phyloP scores from a whole-genome alignment of 2,329 filamentous ascomycete species.

The Lasiodiplodia sp. region DNA sequence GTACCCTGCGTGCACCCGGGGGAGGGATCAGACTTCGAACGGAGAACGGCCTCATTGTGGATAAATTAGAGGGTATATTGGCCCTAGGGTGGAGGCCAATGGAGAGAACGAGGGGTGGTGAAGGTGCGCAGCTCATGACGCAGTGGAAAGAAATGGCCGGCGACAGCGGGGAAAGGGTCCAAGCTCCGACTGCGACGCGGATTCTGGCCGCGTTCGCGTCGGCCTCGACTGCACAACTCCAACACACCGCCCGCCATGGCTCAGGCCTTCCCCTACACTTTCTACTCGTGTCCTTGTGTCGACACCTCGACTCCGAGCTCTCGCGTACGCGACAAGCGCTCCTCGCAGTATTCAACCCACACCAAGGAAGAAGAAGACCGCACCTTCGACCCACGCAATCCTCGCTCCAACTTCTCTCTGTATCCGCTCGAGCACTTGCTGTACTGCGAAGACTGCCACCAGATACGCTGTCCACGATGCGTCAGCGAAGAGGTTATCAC shows the following conservation, averaged over 20 bases:
- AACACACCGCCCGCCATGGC: constrained; percentile 51
- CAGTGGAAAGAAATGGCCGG: constrained; percentile 18
- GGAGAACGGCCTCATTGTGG: constrained; percentile 42
- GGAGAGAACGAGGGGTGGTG: constrained; percentile 4
- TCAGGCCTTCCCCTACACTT: constrained; percentile 67
- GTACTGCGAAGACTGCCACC: constrained; percentile 97
- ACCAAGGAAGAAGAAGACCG: constrained; percentile 70
- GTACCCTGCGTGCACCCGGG: constrained; percentile 35
- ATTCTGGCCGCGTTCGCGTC: constrained; percentile 18
- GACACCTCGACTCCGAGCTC: constrained; percentile 44
- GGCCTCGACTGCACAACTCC: neutral
- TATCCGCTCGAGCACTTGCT: constrained; percentile 93
- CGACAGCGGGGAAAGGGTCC: constrained; percentile 14
- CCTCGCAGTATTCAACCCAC: constrained; percentile 43
- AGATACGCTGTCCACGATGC: constrained; percentile 92
- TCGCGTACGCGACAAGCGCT: constrained; percentile 43
- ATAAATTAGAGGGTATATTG: constrained; percentile 3
- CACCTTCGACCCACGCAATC: constrained; percentile 84
- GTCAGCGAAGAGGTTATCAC: constrained; percentile 92
- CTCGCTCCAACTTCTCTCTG: constrained; percentile 87
- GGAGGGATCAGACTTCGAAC: constrained; percentile 47
- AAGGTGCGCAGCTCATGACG: constrained; percentile 25
- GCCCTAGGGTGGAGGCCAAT: constrained; percentile 12
- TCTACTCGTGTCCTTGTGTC: constrained; percentile 70
- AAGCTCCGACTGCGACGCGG: constrained; percentile 22